Percentiles rank a stretch among this genome's conserved stretches.
Conservation (phyloP, 192 early-diverging fungal species). For the Phycomyces blakesleeanus region DNA sequence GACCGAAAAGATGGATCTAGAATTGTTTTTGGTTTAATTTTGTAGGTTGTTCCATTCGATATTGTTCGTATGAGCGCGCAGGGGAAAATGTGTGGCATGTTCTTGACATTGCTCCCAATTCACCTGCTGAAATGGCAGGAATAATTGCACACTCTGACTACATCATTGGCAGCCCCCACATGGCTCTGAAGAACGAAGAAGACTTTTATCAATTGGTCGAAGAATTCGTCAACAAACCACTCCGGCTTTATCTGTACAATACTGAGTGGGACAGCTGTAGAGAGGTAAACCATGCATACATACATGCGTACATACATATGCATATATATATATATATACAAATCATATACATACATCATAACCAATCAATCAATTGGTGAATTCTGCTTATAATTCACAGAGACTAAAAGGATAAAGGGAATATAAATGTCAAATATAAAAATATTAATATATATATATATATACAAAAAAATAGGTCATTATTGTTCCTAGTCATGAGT, state of each 20-base stretch:
- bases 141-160: conserved; percentile 65
- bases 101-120: conserved; percentile 60
- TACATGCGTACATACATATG: no score
- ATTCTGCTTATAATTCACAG: background rate
- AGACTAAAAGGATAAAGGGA: background rate
- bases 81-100: conserved; percentile 65
- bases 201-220: conserved; percentile 67
- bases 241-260: conserved; percentile 70
- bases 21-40: background rate
- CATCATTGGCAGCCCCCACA: conserved; percentile 66
- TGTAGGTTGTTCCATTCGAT: conserved; percentile 55
- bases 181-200: conserved; percentile 53
- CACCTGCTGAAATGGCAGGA: conserved; percentile 68
- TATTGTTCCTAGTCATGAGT: conserved; percentile 62
- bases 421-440: no score
- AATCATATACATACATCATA: no score
- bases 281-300: conserved; percentile 53
- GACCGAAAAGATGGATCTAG: background rate
- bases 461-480: conserved; percentile 51
- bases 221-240: conserved; percentile 49
- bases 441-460: no score
- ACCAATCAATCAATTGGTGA: background rate
- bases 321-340: no score
- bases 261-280: conserved; percentile 57
- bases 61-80: conserved; percentile 59